These are phyloP conservation scores for Amanita muscaria DNA, from an alignment of 768 basidiomycete species.

Conservation along the genomic window DNA sequence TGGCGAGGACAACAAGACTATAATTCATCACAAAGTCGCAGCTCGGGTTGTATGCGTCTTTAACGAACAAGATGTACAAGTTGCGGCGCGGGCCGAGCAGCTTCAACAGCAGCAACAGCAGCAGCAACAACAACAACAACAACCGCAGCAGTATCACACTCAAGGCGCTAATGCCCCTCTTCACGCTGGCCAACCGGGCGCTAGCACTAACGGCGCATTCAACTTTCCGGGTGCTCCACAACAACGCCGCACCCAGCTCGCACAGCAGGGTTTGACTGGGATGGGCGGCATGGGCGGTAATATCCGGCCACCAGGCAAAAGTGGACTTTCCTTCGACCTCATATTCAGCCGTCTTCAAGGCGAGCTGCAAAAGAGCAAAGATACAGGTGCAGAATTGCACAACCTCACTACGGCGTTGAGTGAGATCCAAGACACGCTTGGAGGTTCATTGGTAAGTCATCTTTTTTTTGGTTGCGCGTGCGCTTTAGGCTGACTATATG, in stretches of 20 bases:
- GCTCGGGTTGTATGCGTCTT: constrained; percentile 89
- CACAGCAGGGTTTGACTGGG: constrained; percentile 52
- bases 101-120: constrained; percentile 47
- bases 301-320: constrained; percentile 69
- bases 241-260: constrained; percentile 49
- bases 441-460: constrained; percentile 63
- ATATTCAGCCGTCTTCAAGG: constrained; percentile 82
- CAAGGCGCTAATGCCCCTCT: constrained; percentile 13
- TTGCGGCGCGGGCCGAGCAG: constrained; percentile 63
- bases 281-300: constrained; percentile 74
- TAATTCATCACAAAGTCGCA: constrained; percentile 97
- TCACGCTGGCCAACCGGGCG: constrained; percentile 15
- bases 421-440: constrained; percentile 89
- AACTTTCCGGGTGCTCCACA: constrained; percentile 25
- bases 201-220: constrained; percentile 11
- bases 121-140: constrained; percentile 22
- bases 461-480: too few species aligned
- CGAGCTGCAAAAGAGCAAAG: constrained; percentile 92
- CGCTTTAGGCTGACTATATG: too few species aligned
- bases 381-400: constrained; percentile 82
- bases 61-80: constrained; percentile 73
- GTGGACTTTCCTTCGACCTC: constrained; percentile 86
- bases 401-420: constrained; percentile 70
- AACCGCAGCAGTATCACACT: constrained; percentile 19
- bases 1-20: constrained; percentile 95